phyloP scores from a whole-genome alignment of 2,329 filamentous ascomycete species.

The Fusarium sp. region DNA sequence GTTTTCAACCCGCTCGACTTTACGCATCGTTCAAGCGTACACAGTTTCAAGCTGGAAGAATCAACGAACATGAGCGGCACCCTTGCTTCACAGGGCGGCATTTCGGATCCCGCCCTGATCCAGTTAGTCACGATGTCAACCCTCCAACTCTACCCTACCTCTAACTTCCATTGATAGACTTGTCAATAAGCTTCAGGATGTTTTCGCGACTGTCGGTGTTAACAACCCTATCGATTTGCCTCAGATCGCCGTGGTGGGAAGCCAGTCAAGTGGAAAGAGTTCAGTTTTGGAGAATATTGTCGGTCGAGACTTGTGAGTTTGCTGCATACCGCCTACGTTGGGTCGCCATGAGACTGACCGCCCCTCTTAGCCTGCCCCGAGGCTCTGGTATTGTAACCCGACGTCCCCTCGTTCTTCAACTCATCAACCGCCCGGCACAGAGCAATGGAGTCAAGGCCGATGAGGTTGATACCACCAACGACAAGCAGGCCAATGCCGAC shows the following conservation, averaged over 20 bases:
- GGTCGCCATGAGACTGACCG: slow-evolving; percentile 16
- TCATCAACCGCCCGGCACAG: slow-evolving; percentile 88
- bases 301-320: slow-evolving; percentile 92
- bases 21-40: slow-evolving; percentile 13
- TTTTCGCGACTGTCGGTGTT: slow-evolving; percentile 97
- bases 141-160: slow-evolving; percentile 26
- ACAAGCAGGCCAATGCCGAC: slow-evolving; percentile 89
- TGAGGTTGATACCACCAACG: slow-evolving; percentile 72
- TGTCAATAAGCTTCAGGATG: slow-evolving; percentile 99
- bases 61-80: slow-evolving; percentile 48
- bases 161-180: slow-evolving; percentile 62
- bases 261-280: slow-evolving; percentile 99
- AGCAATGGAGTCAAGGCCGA: slow-evolving; percentile 78
- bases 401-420: slow-evolving; percentile 93
- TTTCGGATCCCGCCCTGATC: slow-evolving; percentile 74
- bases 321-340: slow-evolving; percentile 17
- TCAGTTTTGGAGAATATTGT: slow-evolving; percentile 99
- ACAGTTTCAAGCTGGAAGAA: slow-evolving; percentile 10
- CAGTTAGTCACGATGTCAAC: slow-evolving; percentile 56
- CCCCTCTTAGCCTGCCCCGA: slow-evolving; percentile 79
- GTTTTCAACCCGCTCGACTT: slow-evolving; percentile 20
- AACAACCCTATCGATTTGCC: slow-evolving; percentile 99
- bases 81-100: slow-evolving; percentile 63
- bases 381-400: slow-evolving; percentile 97
- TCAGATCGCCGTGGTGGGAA: slow-evolving; percentile 97